These are phyloP conservation scores for Colletotrichum sp. DNA, from an alignment of 2,329 filamentous ascomycete genomes.

Conservation along the genomic window DNA sequence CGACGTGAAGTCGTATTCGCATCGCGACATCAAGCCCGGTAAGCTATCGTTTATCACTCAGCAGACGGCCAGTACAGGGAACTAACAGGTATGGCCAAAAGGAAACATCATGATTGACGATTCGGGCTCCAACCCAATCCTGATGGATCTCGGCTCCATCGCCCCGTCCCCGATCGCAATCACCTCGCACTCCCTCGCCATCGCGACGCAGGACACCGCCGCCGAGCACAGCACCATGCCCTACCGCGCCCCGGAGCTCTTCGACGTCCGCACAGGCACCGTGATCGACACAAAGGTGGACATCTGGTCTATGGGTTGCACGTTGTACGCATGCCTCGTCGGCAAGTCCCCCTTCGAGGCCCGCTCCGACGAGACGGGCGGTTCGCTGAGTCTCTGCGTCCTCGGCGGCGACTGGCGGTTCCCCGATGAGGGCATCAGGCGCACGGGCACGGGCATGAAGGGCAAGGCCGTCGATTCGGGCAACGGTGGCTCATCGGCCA, in stretches of 20 bases:
- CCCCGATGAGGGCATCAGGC: constrained; percentile 76
- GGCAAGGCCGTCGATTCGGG: constrained; percentile 25
- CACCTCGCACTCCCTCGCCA: constrained; percentile 85
- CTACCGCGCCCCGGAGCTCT: constrained; percentile 95
- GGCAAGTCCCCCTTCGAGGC: constrained; percentile 98
- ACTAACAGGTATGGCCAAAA: constrained; percentile 27
- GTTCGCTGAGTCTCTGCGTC: constrained; percentile 89
- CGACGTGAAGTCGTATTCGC: constrained; percentile 80
- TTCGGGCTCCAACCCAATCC: constrained; percentile 82
- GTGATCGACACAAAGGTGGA: constrained; percentile 96
- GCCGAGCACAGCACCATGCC: constrained; percentile 99
- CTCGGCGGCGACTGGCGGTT: constrained; percentile 96
- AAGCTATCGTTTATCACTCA: constrained; percentile 28
- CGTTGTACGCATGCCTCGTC: constrained; percentile 94
- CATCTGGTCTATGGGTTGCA: constrained; percentile 97
- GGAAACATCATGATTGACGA: constrained; percentile 99
- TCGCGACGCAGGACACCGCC: constrained; percentile 91
- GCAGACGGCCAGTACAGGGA: not conserved
- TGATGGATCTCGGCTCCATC: constrained; percentile 97
- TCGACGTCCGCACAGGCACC: constrained; percentile 93
- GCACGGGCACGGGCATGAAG: constrained; percentile 42
- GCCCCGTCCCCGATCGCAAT: constrained; percentile 87
- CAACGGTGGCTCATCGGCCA: constrained; percentile 28
- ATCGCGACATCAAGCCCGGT: constrained; percentile 98
- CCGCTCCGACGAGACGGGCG: constrained; percentile 93